Evolutionary conservation across 176 grass and related monocot species (phyloP).

Genomic region (Canna indica): DNA sequence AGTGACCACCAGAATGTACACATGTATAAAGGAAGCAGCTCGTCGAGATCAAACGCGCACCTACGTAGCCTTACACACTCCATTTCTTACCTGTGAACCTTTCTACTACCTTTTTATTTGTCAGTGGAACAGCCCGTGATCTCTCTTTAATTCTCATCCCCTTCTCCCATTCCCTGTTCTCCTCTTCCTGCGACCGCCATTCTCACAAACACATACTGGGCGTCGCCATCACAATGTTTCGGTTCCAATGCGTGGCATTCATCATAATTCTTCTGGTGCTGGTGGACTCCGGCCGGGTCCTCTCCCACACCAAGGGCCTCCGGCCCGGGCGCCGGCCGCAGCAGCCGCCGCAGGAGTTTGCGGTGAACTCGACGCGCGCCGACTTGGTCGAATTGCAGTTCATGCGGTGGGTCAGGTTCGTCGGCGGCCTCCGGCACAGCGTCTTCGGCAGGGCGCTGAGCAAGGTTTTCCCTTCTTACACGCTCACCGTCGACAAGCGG

Average conservation of each 20-base stretch:
- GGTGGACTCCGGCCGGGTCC: slow-evolving; percentile 1
- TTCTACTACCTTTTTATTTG: not conserved
- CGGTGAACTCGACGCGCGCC: slow-evolving; percentile 40
- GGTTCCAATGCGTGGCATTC: slow-evolving; percentile 16
- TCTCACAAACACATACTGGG: no score
- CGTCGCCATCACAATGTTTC: slow-evolving; percentile 18
- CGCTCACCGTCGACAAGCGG: slow-evolving; percentile 60
- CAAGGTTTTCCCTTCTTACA: slow-evolving; percentile 38
- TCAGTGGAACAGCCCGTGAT: not conserved
- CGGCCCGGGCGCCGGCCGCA: slow-evolving; percentile 23
- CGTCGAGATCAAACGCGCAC: no score
- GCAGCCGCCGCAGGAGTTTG: slow-evolving; percentile 27
- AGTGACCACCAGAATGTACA: no score
- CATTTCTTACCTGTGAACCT: not conserved
- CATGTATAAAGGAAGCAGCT: no score
- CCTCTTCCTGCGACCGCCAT: not conserved
- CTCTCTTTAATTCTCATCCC: not conserved
- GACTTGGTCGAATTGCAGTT: slow-evolving; percentile 56
- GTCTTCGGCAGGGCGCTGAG: slow-evolving; percentile 38
- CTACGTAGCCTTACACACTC: no score
- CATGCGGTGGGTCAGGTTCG: slow-evolving; percentile 67
- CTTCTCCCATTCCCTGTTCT: not conserved
- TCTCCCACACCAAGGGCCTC: slow-evolving; percentile 46
- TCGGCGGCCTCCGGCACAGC: slow-evolving; percentile 48
- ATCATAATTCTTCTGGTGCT: slow-evolving; percentile 14